phyloP scores from a whole-genome alignment of 2,329 filamentous ascomycete species.

The Clarireedia monteithiana region DNA sequence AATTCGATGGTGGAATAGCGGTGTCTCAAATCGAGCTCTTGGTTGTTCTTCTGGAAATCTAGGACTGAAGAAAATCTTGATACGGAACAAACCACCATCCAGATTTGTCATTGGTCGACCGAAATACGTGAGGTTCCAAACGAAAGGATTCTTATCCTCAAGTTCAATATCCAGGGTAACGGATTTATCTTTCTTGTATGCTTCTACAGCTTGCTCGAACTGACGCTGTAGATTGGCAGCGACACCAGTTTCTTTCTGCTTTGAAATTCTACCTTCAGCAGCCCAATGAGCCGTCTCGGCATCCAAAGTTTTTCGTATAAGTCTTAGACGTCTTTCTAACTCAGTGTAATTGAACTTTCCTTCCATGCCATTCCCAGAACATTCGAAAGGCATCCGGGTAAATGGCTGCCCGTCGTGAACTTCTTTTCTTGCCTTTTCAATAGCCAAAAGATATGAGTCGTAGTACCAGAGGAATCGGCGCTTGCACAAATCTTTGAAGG shows the following conservation, averaged over 20 bases:
- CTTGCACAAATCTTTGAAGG: slow-evolving; percentile 87
- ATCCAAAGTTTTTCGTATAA: slow-evolving; percentile 63
- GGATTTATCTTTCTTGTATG: slow-evolving; percentile 62
- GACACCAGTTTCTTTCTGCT: slow-evolving; percentile 62
- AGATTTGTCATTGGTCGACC: slow-evolving; percentile 88
- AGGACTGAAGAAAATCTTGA: slow-evolving; percentile 72
- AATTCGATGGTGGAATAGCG: slow-evolving; percentile 83
- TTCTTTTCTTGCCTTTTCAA: slow-evolving; percentile 57
- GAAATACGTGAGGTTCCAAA: slow-evolving; percentile 85
- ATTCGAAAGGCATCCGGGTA: slow-evolving; percentile 82
- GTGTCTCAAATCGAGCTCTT: slow-evolving; percentile 70
- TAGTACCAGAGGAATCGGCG: slow-evolving; percentile 94
- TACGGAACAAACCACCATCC: slow-evolving; percentile 81
- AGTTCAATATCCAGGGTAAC: slow-evolving; percentile 69
- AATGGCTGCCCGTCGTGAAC: slow-evolving; percentile 60
- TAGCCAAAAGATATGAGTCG: slow-evolving; percentile 70
- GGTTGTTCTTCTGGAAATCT: slow-evolving; percentile 85
- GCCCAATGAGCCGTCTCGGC: slow-evolving; percentile 68
- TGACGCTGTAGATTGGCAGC: slow-evolving; percentile 78
- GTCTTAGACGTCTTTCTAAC: slow-evolving; percentile 59
- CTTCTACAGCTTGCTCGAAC: slow-evolving; percentile 71
- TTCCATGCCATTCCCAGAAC: slow-evolving; percentile 68
- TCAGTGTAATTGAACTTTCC: slow-evolving; percentile 76
- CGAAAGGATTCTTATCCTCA: slow-evolving; percentile 75
- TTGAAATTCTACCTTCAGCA: slow-evolving; percentile 54